Evolutionary conservation across 1,284 basidiomycete species (phyloP).

Genomic region (Inonotus hispidus): DNA sequence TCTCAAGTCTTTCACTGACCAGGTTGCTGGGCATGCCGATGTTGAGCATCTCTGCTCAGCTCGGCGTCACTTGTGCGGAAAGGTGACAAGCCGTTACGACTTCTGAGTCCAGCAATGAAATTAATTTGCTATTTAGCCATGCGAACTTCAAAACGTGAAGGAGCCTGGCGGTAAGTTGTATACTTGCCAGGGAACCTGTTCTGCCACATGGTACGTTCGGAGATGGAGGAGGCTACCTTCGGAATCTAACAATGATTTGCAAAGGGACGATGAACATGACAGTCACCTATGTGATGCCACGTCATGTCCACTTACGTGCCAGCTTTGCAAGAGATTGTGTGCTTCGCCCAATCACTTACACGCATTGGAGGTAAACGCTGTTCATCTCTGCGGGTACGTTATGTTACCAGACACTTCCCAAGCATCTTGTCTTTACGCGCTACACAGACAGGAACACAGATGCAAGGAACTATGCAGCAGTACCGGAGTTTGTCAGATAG

Average conservation of each 20-base stretch:
- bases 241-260: neutral
- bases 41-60: slow-evolving; percentile 50
- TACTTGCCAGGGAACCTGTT: slow-evolving; percentile 40
- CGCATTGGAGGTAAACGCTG: slow-evolving; percentile 32
- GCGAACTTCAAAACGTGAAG: slow-evolving; percentile 34
- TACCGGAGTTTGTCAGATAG: slow-evolving; percentile 50
- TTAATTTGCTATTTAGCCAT: slow-evolving; percentile 33
- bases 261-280: slow-evolving; percentile 41
- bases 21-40: slow-evolving; percentile 41
- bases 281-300: slow-evolving; percentile 44
- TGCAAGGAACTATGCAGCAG: slow-evolving; percentile 40
- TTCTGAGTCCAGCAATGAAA: neutral
- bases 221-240: neutral
- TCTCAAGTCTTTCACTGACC: neutral
- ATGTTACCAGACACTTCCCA: neutral
- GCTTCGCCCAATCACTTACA: slow-evolving; percentile 47
- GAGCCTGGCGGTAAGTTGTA: slow-evolving; percentile 31
- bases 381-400: slow-evolving; percentile 58
- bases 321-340: slow-evolving; percentile 50
- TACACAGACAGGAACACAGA: slow-evolving; percentile 41
- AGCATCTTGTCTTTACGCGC: neutral
- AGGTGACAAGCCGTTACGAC: slow-evolving; percentile 30
- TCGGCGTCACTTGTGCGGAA: slow-evolving; percentile 47
- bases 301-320: slow-evolving; percentile 45
- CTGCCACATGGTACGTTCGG: slow-evolving; percentile 36